A percentile compares a stretch with the other conserved stretches of the same genome.
phyloP scores from a whole-genome alignment of 1,284 basidiomycete species.

The Fomitopsis betulina region DNA sequence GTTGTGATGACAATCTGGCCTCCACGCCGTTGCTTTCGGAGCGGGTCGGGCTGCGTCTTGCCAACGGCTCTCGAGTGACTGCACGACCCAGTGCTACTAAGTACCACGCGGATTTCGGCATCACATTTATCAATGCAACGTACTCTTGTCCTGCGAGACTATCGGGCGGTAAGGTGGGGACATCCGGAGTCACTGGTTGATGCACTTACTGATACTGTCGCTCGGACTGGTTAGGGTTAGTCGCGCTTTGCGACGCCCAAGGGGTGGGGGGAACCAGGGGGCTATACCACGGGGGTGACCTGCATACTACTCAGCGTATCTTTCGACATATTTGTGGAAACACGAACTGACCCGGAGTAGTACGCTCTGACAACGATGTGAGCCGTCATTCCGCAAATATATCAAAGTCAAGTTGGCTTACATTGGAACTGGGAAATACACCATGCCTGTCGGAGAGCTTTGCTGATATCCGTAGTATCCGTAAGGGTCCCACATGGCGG shows the following conservation, averaged over 20 bases:
- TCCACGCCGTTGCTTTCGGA: neutral
- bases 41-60: neutral
- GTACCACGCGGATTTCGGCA: neutral
- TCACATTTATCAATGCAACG: neutral
- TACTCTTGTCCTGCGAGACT: neutral
- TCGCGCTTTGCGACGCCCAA: neutral
- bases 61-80: neutral
- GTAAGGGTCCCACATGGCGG: constrained; percentile 20
- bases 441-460: neutral
- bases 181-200: neutral
- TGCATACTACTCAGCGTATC: neutral
- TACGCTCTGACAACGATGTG: neutral
- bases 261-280: neutral
- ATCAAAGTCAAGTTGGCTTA: neutral
- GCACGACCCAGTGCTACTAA: neutral
- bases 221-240: neutral
- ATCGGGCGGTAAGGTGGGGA: neutral
- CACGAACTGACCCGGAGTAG: neutral
- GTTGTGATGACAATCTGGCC: neutral
- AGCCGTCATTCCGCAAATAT: neutral
- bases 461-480: constrained; percentile 7
- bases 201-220: neutral
- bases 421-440: constrained; percentile 2
- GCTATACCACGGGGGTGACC: neutral
- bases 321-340: neutral